These are phyloP conservation scores for Raffaelea arxii DNA, from an alignment of 2,329 filamentous ascomycete genomes.

Conservation along the genomic window DNA sequence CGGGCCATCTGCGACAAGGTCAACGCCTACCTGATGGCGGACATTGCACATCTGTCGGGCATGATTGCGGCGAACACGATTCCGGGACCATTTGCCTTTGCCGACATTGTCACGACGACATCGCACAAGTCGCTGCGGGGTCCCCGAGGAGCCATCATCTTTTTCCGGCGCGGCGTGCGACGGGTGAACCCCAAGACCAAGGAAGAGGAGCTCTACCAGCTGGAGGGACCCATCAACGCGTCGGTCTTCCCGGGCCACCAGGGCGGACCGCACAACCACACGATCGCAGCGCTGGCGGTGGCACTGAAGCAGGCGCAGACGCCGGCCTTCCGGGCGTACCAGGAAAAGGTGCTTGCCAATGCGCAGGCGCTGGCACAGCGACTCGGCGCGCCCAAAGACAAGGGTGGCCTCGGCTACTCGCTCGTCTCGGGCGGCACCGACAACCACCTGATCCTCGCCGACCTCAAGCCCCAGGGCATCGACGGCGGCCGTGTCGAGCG, in stretches of 20 bases:
- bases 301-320: constrained; percentile 88
- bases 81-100: constrained; percentile 77
- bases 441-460: constrained; percentile 89
- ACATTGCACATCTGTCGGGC: constrained; percentile 97
- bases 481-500: constrained; percentile 87
- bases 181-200: constrained; percentile 77
- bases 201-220: constrained; percentile 76
- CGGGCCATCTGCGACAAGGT: constrained; percentile 84
- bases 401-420: constrained; percentile 72
- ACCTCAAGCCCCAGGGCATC: constrained; percentile 79
- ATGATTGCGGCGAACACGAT: constrained; percentile 87
- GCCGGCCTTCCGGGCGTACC: constrained; percentile 86
- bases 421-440: constrained; percentile 92
- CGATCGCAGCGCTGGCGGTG: constrained; percentile 89
- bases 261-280: constrained; percentile 97
- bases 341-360: constrained; percentile 82
- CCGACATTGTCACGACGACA: constrained; percentile 94
- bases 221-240: constrained; percentile 87
- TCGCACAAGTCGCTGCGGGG: constrained; percentile 96
- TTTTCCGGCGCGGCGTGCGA: constrained; percentile 89
- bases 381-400: constrained; percentile 57
- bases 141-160: constrained; percentile 94
- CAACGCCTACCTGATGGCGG: constrained; percentile 84
- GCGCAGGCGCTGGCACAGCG: constrained; percentile 74
- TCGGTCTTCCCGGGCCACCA: constrained; percentile 98